A percentile compares a stretch with the other conserved stretches of the same genome.
Conservation (phyloP, 2,329 filamentous ascomycete species). For the Shiraia bambusicola region DNA sequence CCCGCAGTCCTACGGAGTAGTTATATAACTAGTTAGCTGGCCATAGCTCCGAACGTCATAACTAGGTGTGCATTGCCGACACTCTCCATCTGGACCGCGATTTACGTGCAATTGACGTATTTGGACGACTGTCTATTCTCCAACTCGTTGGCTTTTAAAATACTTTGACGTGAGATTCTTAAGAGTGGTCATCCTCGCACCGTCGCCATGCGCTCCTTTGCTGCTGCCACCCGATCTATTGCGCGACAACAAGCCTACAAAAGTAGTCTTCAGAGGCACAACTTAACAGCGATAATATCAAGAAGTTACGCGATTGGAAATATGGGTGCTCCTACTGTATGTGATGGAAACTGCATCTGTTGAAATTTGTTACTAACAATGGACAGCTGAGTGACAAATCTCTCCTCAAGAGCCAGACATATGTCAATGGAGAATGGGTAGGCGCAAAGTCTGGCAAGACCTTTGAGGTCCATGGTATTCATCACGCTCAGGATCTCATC, state of each 20-base stretch:
- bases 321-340: conserved; percentile 47
- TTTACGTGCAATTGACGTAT: conserved; percentile 12
- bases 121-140: neutral
- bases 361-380: conserved; percentile 14
- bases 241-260: conserved; percentile 31
- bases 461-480: conserved; percentile 70
- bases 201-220: conserved; percentile 37
- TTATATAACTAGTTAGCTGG: no score
- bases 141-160: conserved; percentile 3
- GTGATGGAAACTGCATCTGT: conserved; percentile 6
- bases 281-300: conserved; percentile 38
- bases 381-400: conserved; percentile 52
- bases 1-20: no score
- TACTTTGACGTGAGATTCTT: conserved; percentile 3
- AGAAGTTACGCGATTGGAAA: conserved; percentile 42
- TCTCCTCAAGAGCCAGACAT: conserved; percentile 80
- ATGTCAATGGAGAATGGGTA: conserved; percentile 93
- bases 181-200: conserved; percentile 2
- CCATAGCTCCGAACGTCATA: conserved; percentile 15
- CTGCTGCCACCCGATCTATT: conserved; percentile 34
- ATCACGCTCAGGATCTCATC: neutral
- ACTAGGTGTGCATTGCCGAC: conserved; percentile 1
- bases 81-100: neutral
- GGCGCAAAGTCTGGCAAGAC: conserved; percentile 83
- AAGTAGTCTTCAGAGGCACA: conserved; percentile 35